Conservation (phyloP, 768 basidiomycete species). For the Tulasnella calospora region DNA sequence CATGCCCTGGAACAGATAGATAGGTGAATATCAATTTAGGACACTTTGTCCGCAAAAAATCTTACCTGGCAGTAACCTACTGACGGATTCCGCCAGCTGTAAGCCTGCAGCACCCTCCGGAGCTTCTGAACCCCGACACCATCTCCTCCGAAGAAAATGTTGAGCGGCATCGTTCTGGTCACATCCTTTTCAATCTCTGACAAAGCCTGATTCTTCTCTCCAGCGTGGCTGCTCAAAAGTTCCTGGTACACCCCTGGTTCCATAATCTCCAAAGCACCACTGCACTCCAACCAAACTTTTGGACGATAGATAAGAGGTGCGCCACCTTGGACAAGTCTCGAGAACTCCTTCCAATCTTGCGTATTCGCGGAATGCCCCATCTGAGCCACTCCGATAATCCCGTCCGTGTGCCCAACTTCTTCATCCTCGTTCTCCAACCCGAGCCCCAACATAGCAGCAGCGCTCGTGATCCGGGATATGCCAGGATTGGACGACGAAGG, state of each 20-base stretch:
- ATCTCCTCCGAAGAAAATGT: conserved; percentile 96
- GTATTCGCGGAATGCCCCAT: conserved; percentile 66
- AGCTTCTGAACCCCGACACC: conserved; percentile 92
- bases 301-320: conserved; percentile 84
- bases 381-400: conserved; percentile 86
- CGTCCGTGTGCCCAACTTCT: conserved; percentile 75
- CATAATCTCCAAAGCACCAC: conserved; percentile 83
- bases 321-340: conserved; percentile 71
- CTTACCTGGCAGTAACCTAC: conserved; percentile 82
- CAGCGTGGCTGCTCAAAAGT: conserved; percentile 49
- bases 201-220: conserved; percentile 36
- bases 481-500: conserved; percentile 31
- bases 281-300: conserved; percentile 91
- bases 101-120: conserved; percentile 81
- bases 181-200: conserved; percentile 96
- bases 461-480: conserved; percentile 35
- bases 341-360: conserved; percentile 75
- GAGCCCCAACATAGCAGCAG: conserved; percentile 59
- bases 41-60: neutral
- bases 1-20: conserved; percentile 51
- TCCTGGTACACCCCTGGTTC: conserved; percentile 90
- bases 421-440: conserved; percentile 41
- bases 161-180: conserved; percentile 81
- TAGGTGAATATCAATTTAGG: neutral
- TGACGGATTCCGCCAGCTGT: conserved; percentile 88